phyloP scores from a whole-genome alignment of 208 protist genomes.

The Leishmania major region DNA sequence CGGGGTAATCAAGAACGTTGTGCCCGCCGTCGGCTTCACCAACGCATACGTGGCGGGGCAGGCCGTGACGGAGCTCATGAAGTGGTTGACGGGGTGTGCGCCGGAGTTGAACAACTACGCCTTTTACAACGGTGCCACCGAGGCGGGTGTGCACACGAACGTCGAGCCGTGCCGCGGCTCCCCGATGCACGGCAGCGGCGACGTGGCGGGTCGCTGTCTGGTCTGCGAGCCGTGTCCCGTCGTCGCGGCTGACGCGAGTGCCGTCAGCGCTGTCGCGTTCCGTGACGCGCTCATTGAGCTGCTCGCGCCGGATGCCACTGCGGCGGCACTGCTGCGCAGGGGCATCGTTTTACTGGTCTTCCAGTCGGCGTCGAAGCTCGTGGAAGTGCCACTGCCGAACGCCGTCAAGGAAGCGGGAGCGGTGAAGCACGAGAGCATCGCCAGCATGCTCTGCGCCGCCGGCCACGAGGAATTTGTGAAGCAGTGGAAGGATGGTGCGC shows the following conservation, averaged over 20 bases:
- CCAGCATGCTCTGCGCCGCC: neutral
- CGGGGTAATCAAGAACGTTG: constrained; percentile 98
- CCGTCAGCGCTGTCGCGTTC: constrained; percentile 23
- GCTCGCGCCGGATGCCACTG: neutral
- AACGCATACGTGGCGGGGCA: constrained; percentile 96
- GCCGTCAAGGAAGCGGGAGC: neutral
- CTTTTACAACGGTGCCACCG: constrained; percentile 89
- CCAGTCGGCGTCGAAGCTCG: constrained; percentile 3
- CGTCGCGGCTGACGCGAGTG: constrained; percentile 23
- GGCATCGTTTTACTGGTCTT: constrained; percentile 20
- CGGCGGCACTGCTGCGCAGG: constrained; percentile 1
- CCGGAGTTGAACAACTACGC: constrained; percentile 92
- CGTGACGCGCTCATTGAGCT: constrained; percentile 25
- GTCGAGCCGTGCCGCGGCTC: constrained; percentile 21
- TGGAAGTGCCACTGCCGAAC: constrained; percentile 13
- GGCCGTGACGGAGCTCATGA: constrained; percentile 94
- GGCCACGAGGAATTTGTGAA: constrained; percentile 18
- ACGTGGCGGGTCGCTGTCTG: constrained; percentile 37
- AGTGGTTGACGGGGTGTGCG: constrained; percentile 86
- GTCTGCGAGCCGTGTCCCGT: constrained; percentile 68
- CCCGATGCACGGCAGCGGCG: constrained; percentile 21
- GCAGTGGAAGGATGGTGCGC: constrained; percentile 2
- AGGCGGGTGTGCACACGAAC: constrained; percentile 33
- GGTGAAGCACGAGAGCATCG: constrained; percentile 3
- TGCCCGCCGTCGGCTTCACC: constrained; percentile 98